These are phyloP conservation scores for Conringia planisiliqua DNA, from an alignment of 345 rosid genomes.

Conservation along the genomic window DNA sequence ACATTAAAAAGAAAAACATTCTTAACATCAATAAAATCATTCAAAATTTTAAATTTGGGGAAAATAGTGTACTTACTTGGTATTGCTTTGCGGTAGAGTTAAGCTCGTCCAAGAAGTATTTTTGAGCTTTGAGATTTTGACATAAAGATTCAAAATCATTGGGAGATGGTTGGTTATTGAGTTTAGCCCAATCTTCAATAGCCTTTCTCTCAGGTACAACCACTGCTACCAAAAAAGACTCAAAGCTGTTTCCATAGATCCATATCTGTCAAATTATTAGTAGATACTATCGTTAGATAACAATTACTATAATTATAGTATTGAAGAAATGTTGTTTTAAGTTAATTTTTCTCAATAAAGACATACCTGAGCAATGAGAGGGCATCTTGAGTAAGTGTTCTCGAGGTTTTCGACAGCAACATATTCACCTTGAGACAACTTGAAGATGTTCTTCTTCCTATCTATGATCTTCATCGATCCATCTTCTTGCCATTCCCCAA, in stretches of 20 bases:
- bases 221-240: slow-evolving; percentile 84
- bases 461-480: slow-evolving; percentile 92
- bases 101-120: slow-evolving; percentile 73
- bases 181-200: slow-evolving; percentile 78
- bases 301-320: neutral
- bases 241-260: slow-evolving; percentile 94
- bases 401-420: slow-evolving; percentile 89
- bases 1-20: neutral
- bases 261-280: slow-evolving; percentile 54
- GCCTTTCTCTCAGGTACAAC: slow-evolving; percentile 72
- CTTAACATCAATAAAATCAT: neutral
- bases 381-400: slow-evolving; percentile 66
- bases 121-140: slow-evolving; percentile 57
- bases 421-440: slow-evolving; percentile 95
- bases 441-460: slow-evolving; percentile 92
- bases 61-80: slow-evolving; percentile 43
- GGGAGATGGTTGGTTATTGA: slow-evolving; percentile 32
- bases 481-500: slow-evolving; percentile 84
- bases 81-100: slow-evolving; percentile 63
- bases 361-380: slow-evolving; percentile 66
- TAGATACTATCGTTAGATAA: neutral
- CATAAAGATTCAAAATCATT: slow-evolving; percentile 67
- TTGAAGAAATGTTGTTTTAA: neutral
- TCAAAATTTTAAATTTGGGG: neutral
- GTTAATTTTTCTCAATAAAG: neutral